These are phyloP conservation scores for Uronychia setigera DNA, from an alignment of 73 alveolate species.

Conservation along the genomic window DNA sequence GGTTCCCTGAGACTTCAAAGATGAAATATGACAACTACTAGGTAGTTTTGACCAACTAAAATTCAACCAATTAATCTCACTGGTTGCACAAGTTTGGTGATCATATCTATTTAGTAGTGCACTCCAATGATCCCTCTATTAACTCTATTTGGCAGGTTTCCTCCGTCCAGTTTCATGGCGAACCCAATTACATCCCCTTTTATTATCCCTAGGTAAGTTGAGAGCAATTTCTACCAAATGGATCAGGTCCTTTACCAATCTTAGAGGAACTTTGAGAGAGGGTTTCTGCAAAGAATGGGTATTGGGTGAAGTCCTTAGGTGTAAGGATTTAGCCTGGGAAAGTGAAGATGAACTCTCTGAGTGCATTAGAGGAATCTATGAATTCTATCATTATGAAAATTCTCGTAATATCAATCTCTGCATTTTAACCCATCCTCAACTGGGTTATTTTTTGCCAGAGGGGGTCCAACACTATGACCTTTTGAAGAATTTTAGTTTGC, in stretches of 20 bases:
- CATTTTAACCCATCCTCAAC: slow-evolving; percentile 32
- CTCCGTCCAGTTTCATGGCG: too few species aligned
- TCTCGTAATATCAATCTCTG: slow-evolving; percentile 36
- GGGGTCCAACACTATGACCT: slow-evolving; percentile 10
- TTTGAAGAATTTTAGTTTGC: slow-evolving; percentile 2
- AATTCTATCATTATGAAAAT: slow-evolving; percentile 25
- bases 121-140: too few species aligned
- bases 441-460: slow-evolving; percentile 20
- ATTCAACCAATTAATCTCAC: background rate
- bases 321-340: background rate
- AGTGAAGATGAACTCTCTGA: background rate
- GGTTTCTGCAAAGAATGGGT: background rate
- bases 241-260: background rate
- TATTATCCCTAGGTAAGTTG: too few species aligned
- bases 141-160: too few species aligned
- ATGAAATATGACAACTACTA: background rate
- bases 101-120: background rate
- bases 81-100: background rate
- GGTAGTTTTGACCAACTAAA: background rate
- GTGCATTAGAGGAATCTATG: background rate
- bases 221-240: background rate
- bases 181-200: too few species aligned
- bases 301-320: background rate
- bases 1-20: background rate
- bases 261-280: background rate